phyloP scores from a whole-genome alignment of 1,284 basidiomycete species.

The Austroboletus rostrupii region DNA sequence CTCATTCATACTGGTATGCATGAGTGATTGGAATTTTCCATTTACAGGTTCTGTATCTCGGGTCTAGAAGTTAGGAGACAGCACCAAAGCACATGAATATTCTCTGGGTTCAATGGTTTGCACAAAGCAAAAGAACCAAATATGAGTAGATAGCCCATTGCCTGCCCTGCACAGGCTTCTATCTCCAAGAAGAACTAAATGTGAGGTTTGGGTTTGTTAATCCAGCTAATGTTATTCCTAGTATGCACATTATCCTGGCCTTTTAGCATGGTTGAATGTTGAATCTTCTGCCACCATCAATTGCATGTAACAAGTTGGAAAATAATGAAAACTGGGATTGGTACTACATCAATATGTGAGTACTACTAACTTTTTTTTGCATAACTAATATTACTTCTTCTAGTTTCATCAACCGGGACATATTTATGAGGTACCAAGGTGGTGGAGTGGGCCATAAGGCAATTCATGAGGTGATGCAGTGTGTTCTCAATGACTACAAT shows the following conservation, averaged over 20 bases:
- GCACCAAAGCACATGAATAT: neutral
- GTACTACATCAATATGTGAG: neutral
- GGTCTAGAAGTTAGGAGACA: neutral
- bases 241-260: neutral
- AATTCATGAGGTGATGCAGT: neutral
- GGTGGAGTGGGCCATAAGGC: neutral
- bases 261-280: neutral
- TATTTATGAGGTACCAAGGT: neutral
- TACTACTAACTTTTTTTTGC: neutral
- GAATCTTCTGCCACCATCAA: neutral
- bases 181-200: neutral
- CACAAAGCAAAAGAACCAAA: neutral
- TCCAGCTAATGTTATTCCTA: neutral
- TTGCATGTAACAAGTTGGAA: neutral
- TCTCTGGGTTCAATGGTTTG: neutral
- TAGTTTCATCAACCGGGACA: neutral
- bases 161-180: neutral
- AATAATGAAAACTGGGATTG: neutral
- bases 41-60: too few relatives aligned
- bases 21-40: too few relatives aligned
- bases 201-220: neutral
- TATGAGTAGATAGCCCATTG: neutral
- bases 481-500: neutral
- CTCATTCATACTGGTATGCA: too few relatives aligned
- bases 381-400: neutral